phyloP scores from a whole-genome alignment of 129 eudicot species.

The Arctium minus region DNA sequence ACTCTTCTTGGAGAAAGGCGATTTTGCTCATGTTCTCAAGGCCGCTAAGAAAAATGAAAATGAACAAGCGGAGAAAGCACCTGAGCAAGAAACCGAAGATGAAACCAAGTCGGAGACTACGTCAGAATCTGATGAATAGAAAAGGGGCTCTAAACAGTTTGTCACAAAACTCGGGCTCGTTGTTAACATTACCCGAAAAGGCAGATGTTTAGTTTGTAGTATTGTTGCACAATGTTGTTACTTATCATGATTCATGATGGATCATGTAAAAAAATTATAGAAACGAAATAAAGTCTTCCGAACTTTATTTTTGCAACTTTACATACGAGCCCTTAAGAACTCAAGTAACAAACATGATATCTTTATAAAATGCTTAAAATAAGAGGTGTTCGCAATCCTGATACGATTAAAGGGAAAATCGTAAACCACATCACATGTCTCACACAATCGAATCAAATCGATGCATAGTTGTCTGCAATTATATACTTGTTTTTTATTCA shows the following conservation, averaged over 20 bases:
- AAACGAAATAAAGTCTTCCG: background rate
- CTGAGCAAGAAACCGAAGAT: background rate
- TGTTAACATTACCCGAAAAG: background rate
- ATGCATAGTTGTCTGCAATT: too few species aligned
- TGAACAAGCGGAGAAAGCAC: conserved; percentile 8
- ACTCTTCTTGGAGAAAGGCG: conserved; percentile 90
- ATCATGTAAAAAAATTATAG: background rate
- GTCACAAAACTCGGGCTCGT: background rate
- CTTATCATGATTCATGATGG: background rate
- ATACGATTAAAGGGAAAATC: background rate
- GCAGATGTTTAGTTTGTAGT: background rate
- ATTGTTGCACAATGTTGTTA: background rate
- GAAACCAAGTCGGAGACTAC: background rate
- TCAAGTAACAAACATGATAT: background rate
- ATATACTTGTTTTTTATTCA: background rate
- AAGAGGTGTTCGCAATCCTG: background rate
- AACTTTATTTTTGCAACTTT: background rate
- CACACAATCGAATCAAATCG: background rate
- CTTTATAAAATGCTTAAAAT: background rate
- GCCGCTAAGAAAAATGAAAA: conserved; percentile 42
- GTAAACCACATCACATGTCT: background rate
- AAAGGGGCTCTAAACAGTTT: background rate
- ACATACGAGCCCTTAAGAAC: background rate
- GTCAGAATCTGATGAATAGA: background rate
- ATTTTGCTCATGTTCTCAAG: conserved; percentile 55